Evolutionary conservation across 2,329 filamentous ascomycete genomes (phyloP).

Genomic region (Neospermospora avenae): DNA sequence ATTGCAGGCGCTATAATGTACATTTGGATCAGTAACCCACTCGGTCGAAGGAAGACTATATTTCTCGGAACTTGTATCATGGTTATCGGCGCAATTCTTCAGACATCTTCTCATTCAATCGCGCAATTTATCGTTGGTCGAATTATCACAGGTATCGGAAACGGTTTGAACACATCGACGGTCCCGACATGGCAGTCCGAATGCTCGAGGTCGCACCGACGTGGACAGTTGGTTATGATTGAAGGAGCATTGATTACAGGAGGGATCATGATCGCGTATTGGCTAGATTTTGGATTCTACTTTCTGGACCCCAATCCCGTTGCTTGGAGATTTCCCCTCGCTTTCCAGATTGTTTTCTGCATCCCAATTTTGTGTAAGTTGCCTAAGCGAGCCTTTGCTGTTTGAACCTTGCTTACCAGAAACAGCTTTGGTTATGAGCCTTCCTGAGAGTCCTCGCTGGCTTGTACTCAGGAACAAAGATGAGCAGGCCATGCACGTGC

Average conservation of each 20-base stretch:
- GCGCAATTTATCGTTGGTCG: constrained; percentile 53
- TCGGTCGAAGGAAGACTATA: constrained; percentile 55
- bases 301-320: constrained; percentile 47
- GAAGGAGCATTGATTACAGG: constrained; percentile 56
- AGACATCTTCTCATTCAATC: constrained; percentile 42
- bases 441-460: constrained; percentile 52
- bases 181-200: constrained; percentile 61
- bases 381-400: no score
- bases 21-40: constrained; percentile 50
- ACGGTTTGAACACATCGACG: constrained; percentile 47
- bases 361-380: constrained; percentile 31
- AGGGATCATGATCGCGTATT: constrained; percentile 57
- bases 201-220: constrained; percentile 51
- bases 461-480: constrained; percentile 43
- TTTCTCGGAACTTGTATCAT: constrained; percentile 56
- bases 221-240: constrained; percentile 59
- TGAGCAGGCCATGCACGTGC: constrained; percentile 43
- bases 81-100: constrained; percentile 50
- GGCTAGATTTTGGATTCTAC: constrained; percentile 57
- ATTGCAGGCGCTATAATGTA: constrained; percentile 42
- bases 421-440: constrained; percentile 43
- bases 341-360: constrained; percentile 56
- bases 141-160: constrained; percentile 48
- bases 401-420: constrained; percentile 44
- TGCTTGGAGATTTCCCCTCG: constrained; percentile 59